Evolutionary conservation across 495 filamentous ascomycete genomes (phyloP).

Genomic region (Neurospora sp.): DNA sequence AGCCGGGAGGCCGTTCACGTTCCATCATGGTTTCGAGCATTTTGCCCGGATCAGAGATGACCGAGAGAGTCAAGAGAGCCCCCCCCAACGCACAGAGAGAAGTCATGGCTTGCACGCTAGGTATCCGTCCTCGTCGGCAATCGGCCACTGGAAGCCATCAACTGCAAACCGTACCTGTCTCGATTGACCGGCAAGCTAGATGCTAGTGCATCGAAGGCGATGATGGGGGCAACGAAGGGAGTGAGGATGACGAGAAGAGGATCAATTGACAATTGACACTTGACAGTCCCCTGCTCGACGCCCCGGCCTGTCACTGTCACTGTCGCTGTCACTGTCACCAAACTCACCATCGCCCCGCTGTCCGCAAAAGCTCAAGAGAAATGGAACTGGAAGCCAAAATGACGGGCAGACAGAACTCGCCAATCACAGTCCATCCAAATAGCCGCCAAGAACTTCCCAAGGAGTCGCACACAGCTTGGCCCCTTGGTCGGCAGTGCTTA

Average conservation of each 20-base stretch:
- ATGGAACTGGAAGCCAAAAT: neutral
- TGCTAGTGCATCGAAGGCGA: neutral
- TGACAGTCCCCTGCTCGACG: neutral
- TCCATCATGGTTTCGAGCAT: neutral
- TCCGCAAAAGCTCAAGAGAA: neutral
- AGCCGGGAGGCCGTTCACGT: neutral
- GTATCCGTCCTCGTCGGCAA: neutral
- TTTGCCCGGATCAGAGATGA: neutral
- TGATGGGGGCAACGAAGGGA: neutral
- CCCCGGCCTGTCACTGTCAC: neutral
- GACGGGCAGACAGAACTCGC: neutral
- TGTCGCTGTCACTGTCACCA: neutral
- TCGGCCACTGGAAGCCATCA: neutral
- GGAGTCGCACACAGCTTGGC: neutral
- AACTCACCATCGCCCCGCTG: neutral
- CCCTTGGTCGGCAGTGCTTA: neutral
- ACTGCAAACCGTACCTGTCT: neutral
- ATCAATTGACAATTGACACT: neutral
- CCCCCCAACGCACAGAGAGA: neutral
- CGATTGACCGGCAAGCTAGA: neutral
- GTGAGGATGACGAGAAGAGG: neutral
- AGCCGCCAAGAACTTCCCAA: neutral
- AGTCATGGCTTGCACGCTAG: neutral
- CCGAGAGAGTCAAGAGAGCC: neutral
- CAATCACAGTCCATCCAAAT: neutral